Evolutionary conservation across 441 rosid genomes (phyloP), one percentile per base, ranked within the genome.

Genomic region (Pelargonium australe): DNA sequence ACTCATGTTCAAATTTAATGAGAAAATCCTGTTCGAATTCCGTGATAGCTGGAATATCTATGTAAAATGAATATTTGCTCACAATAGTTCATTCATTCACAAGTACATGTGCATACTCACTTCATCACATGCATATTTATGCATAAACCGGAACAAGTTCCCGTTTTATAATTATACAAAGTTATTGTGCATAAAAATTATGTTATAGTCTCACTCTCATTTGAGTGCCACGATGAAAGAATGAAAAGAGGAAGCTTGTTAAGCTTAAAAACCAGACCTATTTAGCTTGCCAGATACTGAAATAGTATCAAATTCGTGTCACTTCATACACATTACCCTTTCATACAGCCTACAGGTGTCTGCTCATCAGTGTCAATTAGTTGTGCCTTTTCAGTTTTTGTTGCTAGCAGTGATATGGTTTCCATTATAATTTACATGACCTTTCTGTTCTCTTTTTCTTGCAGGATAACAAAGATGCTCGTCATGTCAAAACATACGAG

Each of bases 391-490:
- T 14, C 14, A 53, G 19, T 14, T 53, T 53, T 53, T 58, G 13
- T 58, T 58, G 63, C 62, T 57, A 57, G 17, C 62, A 57, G 9
- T 63, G 62, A 0, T 68, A 67, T 2, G 4, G 25, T 20, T 25
- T 66, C 17, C 0, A 53, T 43, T 7, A 19, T 11, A 2, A 10
- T 67, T 51, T 53, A 68, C 55, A 60, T 67, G 49, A 0, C 9
- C 61, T 45, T 71, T 51, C 23, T 16, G 62, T 65, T 16, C 17
- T 64, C 51, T 63, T 6, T 5, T 70, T 9, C 65, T 70, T 75
- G 68, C 82, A 95, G 99, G 99, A 92, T 79, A 95, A 95, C 72
- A 95, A 92, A 87, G 99, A 92, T 82, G 98, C 96, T 65, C 95
- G 98, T 19, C 99, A 92, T 77, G 88, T 89, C 66, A 92, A 92